These are phyloP conservation scores for Xylariaceae sp. DNA, from an alignment of 2,329 filamentous ascomycete genomes.

Conservation along the genomic window DNA sequence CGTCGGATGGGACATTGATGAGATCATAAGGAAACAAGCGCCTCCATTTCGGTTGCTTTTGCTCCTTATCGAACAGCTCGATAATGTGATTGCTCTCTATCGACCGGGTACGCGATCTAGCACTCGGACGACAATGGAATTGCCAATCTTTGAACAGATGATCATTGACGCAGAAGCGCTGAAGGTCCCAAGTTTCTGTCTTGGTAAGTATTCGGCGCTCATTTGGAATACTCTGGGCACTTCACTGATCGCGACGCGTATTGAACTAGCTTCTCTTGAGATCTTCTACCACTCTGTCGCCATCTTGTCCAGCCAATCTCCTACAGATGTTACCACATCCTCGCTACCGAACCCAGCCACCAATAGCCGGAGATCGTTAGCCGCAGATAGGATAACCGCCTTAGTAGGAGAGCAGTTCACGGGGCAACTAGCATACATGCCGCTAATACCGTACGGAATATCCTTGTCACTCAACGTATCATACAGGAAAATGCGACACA, in stretches of 20 bases:
- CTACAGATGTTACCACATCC: conserved; percentile 37
- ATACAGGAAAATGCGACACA: conserved; percentile 62
- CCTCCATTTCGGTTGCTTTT: conserved; percentile 57
- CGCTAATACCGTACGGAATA: conserved; percentile 59
- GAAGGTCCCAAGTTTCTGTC: conserved; percentile 44
- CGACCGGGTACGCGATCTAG: conserved; percentile 49
- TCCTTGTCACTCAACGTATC: conserved; percentile 59
- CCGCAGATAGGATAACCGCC: conserved; percentile 54
- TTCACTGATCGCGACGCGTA: not conserved
- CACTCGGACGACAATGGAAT: conserved; percentile 46
- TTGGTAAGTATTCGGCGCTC: conserved; percentile 38
- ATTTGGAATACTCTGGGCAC: no score
- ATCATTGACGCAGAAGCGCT: conserved; percentile 52
- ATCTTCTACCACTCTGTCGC: conserved; percentile 62
- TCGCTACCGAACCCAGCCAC: conserved; percentile 44
- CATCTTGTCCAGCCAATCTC: conserved; percentile 57
- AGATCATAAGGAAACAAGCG: conserved; percentile 46
- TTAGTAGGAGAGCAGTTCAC: conserved; percentile 50
- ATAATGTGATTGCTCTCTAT: conserved; percentile 58
- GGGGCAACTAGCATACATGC: conserved; percentile 43
- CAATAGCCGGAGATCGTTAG: conserved; percentile 54
- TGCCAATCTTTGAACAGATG: conserved; percentile 55
- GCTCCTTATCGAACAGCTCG: conserved; percentile 50
- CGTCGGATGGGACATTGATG: conserved; percentile 49
- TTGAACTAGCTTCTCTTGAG: conserved; percentile 51